phyloP scores from a whole-genome alignment of 2,329 filamentous ascomycete species.

The Rhexocercosporidium sp. region DNA sequence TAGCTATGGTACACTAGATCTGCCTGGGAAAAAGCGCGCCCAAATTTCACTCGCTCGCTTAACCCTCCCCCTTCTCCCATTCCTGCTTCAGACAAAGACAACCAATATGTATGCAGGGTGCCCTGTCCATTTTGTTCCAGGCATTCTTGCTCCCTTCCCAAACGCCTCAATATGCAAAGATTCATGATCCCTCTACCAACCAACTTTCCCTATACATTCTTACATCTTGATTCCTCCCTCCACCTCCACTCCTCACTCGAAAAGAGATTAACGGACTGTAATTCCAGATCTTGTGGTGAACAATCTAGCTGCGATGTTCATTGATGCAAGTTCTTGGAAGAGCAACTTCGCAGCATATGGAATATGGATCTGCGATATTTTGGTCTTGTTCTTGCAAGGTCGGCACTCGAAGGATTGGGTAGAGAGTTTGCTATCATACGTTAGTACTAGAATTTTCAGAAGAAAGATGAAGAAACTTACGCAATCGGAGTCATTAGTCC shows the following conservation, averaged over 20 bases:
- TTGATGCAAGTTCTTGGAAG: constrained; percentile 96
- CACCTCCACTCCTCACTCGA: constrained; percentile 7
- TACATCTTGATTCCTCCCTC: constrained; percentile 11
- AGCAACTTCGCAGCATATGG: constrained; percentile 97
- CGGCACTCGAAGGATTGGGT: constrained; percentile 97
- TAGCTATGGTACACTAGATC: constrained; percentile 29
- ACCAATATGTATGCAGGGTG: constrained; percentile 20
- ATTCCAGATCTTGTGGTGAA: constrained; percentile 86
- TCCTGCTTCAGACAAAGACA: constrained; percentile 15
- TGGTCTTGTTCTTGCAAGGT: constrained; percentile 98
- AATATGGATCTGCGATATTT: constrained; percentile 96
- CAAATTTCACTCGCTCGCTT: constrained; percentile 17
- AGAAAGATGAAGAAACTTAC: constrained; percentile 62
- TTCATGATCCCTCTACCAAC: constrained; percentile 14
- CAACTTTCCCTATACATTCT: constrained; percentile 25
- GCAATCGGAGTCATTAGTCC: constrained; percentile 98
- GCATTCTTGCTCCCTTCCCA: constrained; percentile 35
- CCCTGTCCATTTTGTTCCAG: constrained; percentile 19
- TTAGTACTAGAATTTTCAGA: constrained; percentile 41
- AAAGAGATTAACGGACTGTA: constrained; percentile 61
- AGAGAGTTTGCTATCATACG: constrained; percentile 74
- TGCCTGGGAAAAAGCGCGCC: constrained; percentile 3
- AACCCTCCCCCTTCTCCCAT: constrained; percentile 7
- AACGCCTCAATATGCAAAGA: constrained; percentile 41
- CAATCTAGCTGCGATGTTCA: constrained; percentile 98